These are phyloP conservation scores for Hypoxylon trugodes DNA, from an alignment of 495 filamentous ascomycete genomes.

Conservation along the genomic window DNA sequence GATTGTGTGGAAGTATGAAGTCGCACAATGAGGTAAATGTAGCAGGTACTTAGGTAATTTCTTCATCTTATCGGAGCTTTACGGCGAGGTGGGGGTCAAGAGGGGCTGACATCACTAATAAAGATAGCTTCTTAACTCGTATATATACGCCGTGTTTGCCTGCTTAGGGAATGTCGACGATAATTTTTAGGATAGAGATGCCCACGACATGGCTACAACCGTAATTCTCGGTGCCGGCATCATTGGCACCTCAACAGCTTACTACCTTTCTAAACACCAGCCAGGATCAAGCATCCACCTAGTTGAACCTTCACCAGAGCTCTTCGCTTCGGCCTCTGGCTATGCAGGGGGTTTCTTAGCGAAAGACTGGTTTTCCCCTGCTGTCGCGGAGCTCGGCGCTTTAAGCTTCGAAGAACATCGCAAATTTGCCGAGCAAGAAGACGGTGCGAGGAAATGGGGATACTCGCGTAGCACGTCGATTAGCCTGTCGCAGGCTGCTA, in stretches of 20 bases:
- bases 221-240: constrained; percentile 83
- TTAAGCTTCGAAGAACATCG: constrained; percentile 76
- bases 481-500: constrained; percentile 53
- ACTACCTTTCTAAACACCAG: constrained; percentile 70
- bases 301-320: constrained; percentile 67
- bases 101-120: constrained; percentile 8
- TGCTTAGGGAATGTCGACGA: too few species aligned
- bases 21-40: too few species aligned
- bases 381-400: constrained; percentile 64
- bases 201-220: constrained; percentile 52
- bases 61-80: constrained; percentile 12
- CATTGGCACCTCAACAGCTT: constrained; percentile 80
- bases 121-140: neutral
- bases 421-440: constrained; percentile 66
- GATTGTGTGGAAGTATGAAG: neutral
- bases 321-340: constrained; percentile 78
- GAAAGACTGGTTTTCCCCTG: constrained; percentile 71
- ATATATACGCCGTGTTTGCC: neutral
- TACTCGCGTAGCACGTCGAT: constrained; percentile 70
- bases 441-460: constrained; percentile 71
- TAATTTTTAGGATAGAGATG: too few species aligned
- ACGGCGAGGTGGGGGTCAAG: constrained; percentile 18
- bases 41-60: neutral
- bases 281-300: constrained; percentile 69
- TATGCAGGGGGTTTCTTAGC: constrained; percentile 79